phyloP scores from a whole-genome alignment of 176 grass and related monocot genomes.

The Puccinellia tenuiflora region DNA sequence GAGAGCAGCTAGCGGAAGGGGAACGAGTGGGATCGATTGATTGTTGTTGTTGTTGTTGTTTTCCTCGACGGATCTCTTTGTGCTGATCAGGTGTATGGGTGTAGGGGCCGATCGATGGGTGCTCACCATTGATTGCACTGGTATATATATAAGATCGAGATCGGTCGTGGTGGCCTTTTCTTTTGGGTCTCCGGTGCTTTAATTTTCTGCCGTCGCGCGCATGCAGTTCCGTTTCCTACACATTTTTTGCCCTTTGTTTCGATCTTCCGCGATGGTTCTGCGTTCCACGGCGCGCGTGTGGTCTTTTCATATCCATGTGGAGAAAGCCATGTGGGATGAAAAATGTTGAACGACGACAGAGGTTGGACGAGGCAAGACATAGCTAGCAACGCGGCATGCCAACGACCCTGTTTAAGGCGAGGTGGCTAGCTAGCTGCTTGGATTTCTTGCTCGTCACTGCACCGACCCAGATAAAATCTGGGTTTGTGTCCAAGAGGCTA shows the following conservation, averaged over 20 bases:
- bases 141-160: conserved; percentile 25
- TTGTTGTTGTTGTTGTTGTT: too few relatives aligned
- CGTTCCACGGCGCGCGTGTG: background rate
- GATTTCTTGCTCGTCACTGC: background rate
- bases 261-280: conserved; percentile 37
- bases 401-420: background rate
- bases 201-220: background rate
- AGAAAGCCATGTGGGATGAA: background rate
- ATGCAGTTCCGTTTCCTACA: background rate
- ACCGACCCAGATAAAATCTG: background rate
- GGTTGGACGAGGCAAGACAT: background rate
- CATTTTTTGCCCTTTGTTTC: background rate
- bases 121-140: background rate
- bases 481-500: background rate
- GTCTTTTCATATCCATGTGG: background rate
- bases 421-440: background rate
- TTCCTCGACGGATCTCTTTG: too few relatives aligned
- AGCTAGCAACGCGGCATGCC: background rate
- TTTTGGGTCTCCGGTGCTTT: background rate
- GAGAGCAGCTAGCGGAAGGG: background rate
- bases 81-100: background rate
- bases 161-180: background rate
- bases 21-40: background rate
- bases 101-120: background rate
- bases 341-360: background rate